Base-by-base conservation (phyloP, 2,329 filamentous ascomycete genomes). In the Purpureocillium lavendulum region DNA sequence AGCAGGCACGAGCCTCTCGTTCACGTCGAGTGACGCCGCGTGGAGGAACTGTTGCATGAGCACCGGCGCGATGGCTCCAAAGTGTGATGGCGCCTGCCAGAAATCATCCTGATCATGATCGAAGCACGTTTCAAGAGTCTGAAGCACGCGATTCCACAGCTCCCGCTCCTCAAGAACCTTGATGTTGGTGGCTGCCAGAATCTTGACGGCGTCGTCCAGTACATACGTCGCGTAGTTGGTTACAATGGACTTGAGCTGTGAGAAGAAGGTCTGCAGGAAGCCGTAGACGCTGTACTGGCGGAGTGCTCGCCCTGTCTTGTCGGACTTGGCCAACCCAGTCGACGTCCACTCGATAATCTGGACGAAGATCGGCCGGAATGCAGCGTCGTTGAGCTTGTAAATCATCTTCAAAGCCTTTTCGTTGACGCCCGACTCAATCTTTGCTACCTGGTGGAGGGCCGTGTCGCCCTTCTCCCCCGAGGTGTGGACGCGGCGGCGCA, bases 301-400 rank as follows among this genome's bases (percentile, higher is more conserved):
- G 35, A 80, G 64, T 3, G 71, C 61, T 45, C 69, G 73, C 38
- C 79, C 81, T 17, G 64, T 50, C 12, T 57, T 57, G 51, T 87
- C 81, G 43, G 72, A 75, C 64, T 81, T 80, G 14, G 80, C 64
- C 33, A 84, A 61, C 0, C 70, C 72, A 2, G 69, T 65, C 14
- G 69, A 71, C 1, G 84, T 75, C 84, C 89, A 96, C 41, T 94
- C 87, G 34, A 94, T 71, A n/a, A 96, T 67, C 47, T 83, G 78
- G 13, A 80, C 74, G 66, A 97, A 98, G 46, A 98, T 80, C 1
- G 92, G 94, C 11, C 89, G 76, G 77, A 98, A 98, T 1, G 84
- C 80, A 1, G 84, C 82, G 57, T 98, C 92, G 63, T 96, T 97
- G 45, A 98, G 76, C 69, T 97, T 97, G 69, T 94, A 87, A 39